Base-by-base conservation (phyloP, 768 basidiomycete species). In the Kwoniella pini region DNA sequence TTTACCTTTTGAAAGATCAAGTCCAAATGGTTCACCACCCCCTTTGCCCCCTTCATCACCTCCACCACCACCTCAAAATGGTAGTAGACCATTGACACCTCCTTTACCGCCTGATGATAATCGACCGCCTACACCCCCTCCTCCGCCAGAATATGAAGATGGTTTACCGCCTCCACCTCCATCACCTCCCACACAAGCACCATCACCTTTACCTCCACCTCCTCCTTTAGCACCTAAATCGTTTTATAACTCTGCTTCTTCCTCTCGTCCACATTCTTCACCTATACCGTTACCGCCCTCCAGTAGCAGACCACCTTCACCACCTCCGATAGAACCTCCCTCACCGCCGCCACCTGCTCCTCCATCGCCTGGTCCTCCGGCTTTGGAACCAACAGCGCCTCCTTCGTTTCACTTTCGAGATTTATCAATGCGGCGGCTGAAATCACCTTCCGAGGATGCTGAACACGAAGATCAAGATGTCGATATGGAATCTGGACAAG, bases 361-460 rank as follows among this genome's bases (percentile, higher is more conserved):
- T 12, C 58, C 64, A 2, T 44, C 62, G 12, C 49, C 33, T 38
- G 55, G 21, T 21, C 50, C 39, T 27, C 33, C 33, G 40, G 11
- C 40, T 42, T 24, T 45, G 36, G 22, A 38, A 1, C 13, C 24
- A 28, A 6, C 65, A 26, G 63, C 62, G 39, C 72, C 68, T 65
- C 59, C 79, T 68, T 3, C 65, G 62, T 65, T 80, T 72, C 48
- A 73, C 72, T 50, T 76, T 74, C 60, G 76, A 66, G 63, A 67
- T 53, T 44, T 66, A 39, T 26, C 57, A 30, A 39, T 67, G 50
- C 44, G 69, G 17, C 57, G 59, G 33, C 33, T 15, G 33, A 48
- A 42, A 7, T 39, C 69, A 57, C 11, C 64, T 56, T 45, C 56
- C 11, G 66, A 31, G 45, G 56, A 53, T 19, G 48, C 42, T 54